Evolutionary conservation across 1,284 basidiomycete species (phyloP), one percentile per base, ranked within the genome.

Genomic region (Testicularia cyperi): DNA sequence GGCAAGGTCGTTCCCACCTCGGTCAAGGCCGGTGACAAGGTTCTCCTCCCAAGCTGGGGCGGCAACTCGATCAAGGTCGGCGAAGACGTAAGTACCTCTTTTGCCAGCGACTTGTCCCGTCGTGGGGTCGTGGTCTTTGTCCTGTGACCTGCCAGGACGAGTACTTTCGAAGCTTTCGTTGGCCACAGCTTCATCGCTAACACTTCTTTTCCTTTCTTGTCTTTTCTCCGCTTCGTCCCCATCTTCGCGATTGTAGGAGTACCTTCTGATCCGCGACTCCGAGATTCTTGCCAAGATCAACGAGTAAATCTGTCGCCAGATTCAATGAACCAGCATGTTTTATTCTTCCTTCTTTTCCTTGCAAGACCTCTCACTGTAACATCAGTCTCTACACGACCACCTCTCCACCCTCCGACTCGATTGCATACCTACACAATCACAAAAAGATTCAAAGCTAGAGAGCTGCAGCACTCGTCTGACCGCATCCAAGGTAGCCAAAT

Each of bases 211-310:
- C n/a, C n/a, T n/a, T n/a, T n/a, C 46, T 39, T 24, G 23, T 28
- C 29, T 34, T 19, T 38, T 25, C 35, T 37, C 20, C 38, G 12
- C 46, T 4, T 31, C 7, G 10, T 18, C 29, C 31, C 10, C 31
- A 9, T 33, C 27, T 15, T 28, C 20, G 12, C 27, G 21, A 24
- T 73, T 92, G 90, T 15, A 31, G 30, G 94, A 97, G 78, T 98
- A 88, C 81, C 88, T 85, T 80, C 81, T 97, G 54, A 96, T 95
- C 85, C 89, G 88, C 79, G 94, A 97, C 80, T 80, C 85, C 26
- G 94, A 97, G 76, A 96, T 97, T 78, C 84, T 97, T 43, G 94
- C 94, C 66, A 96, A 95, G 82, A 92, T 97, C 77, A 84, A 86
- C 79, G 92, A 96, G 82, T 96, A 84, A 80, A 69, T n/a, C 24